Evolutionary conservation across 2,329 filamentous ascomycete species (phyloP), one percentile per base, ranked within the genome.

Genomic region (Furcasterigmium furcatum): DNA sequence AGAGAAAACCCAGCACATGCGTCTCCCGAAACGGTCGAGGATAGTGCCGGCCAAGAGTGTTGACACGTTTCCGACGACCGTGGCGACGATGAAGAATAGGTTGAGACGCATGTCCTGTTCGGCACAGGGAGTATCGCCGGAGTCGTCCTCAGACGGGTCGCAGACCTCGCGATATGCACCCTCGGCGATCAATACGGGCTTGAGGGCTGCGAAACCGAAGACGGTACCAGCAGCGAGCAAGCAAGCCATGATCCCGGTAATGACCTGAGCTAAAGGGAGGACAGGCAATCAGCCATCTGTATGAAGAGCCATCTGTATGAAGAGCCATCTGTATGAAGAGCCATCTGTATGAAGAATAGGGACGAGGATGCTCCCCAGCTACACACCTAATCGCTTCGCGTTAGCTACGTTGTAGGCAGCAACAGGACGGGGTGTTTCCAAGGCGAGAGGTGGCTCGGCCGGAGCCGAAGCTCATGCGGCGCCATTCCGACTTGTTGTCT

Each of bases 81-180:
- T 91, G 9, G 91, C 91, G 34, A 90, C 79, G 9, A 90, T 94
- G 72, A 96, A 96, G 86, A 95, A 95, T 53, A 96, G 72, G 63
- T 96, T 96, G 44, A 96, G 76, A 46, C 74, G 75, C 40, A 83
- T 77, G 8, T 50, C 48, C 29, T 50, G 48, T 57, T 80, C 79
- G 49, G 71, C 65, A 60, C 65, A 79, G 18, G 62, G 46, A 34
- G 5, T 41, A 12, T n/a, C 12, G 8, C 55, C 50, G 18, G 53
- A 57, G 8, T 49, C 22, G 25, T 58, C 59, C 40, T 60, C 49
- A n/a, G n/a, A n/a, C n/a, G n/a, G n/a, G n/a, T n/a, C n/a, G 57
- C 88, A 94, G 25, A 74, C 64, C 38, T 87, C 73, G 38, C 73
- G 72, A 62, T 91, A 92, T 8, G 88, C 84, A 2, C 83, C 83